Evolutionary conservation across 2,329 filamentous ascomycete genomes (phyloP).

Genomic region (Venturia nashicola): DNA sequence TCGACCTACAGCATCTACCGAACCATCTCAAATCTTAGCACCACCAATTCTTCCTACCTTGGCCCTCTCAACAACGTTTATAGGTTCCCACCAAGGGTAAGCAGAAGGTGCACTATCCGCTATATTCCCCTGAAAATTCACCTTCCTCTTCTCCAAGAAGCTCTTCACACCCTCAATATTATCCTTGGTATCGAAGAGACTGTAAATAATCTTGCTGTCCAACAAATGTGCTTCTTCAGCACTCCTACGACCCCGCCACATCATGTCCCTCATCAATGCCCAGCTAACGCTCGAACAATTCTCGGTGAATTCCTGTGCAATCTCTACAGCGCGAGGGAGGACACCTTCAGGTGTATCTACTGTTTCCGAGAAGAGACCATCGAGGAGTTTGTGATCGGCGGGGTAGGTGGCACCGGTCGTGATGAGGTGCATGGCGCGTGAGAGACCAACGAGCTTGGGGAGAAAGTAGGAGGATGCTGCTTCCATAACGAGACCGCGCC

Average conservation of each 20-base stretch:
- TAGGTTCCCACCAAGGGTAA: conserved; percentile 58
- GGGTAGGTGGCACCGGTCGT: conserved; percentile 54
- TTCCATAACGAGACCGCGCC: conserved; percentile 60
- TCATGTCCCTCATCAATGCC: conserved; percentile 58
- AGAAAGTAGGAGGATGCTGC: conserved; percentile 61
- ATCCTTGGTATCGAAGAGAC: conserved; percentile 46
- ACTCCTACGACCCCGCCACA: conserved; percentile 46
- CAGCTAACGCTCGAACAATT: conserved; percentile 55
- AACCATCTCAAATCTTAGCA: neutral
- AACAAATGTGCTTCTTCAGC: conserved; percentile 60
- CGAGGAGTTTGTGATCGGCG: conserved; percentile 37
- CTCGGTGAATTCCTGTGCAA: conserved; percentile 53
- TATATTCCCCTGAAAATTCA: conserved; percentile 49
- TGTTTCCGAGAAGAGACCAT: conserved; percentile 54
- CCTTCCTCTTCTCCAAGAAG: conserved; percentile 58
- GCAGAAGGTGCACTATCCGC: conserved; percentile 45
- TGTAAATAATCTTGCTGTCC: conserved; percentile 52
- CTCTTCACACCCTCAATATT: conserved; percentile 54
- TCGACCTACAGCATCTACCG: neutral
- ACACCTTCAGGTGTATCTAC: conserved; percentile 47
- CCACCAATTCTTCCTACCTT: conserved; percentile 16
- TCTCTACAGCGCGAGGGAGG: conserved; percentile 49
- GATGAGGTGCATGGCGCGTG: conserved; percentile 50
- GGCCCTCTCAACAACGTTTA: conserved; percentile 32
- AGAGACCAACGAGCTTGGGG: conserved; percentile 54